A percentile compares a stretch with the other conserved stretches of the same genome.
phyloP scores from a whole-genome alignment of 140 eudicot species.

The Senecio squalidus region DNA sequence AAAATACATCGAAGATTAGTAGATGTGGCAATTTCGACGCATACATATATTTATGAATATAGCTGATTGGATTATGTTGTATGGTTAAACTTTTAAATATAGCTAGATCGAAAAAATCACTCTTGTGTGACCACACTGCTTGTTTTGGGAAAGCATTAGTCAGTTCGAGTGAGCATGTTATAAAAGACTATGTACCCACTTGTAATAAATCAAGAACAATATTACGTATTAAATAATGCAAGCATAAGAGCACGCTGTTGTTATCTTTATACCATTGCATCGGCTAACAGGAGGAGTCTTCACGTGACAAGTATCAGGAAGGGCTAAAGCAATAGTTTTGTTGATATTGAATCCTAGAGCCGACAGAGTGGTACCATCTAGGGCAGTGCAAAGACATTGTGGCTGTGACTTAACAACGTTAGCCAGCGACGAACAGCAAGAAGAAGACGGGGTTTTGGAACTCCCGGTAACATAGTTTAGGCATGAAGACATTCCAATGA shows the following conservation, averaged over 20 bases:
- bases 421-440: conserved; percentile 60
- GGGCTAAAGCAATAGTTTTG: conserved; percentile 51
- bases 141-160: no score
- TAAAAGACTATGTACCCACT: no score
- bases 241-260: no score
- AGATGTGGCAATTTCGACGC: not conserved
- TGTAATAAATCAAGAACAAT: no score
- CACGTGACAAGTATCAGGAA: conserved; percentile 59
- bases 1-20: not conserved
- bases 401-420: conserved; percentile 56
- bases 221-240: no score
- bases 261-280: conserved; percentile 38
- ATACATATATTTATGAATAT: no score
- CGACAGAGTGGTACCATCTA: conserved; percentile 45
- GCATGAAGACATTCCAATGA: conserved; percentile 73
- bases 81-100: no score
- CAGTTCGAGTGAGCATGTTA: no score
- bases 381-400: conserved; percentile 58
- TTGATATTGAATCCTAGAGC: conserved; percentile 49
- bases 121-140: no score
- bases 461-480: conserved; percentile 60
- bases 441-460: conserved; percentile 45
- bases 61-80: not conserved
- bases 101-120: no score
- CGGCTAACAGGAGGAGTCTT: conserved; percentile 61